A percentile compares a stretch with the other conserved stretches of the same genome.
Conservation (phyloP, 176 grass and related monocot species). For the Oryza rufipogon region DNA sequence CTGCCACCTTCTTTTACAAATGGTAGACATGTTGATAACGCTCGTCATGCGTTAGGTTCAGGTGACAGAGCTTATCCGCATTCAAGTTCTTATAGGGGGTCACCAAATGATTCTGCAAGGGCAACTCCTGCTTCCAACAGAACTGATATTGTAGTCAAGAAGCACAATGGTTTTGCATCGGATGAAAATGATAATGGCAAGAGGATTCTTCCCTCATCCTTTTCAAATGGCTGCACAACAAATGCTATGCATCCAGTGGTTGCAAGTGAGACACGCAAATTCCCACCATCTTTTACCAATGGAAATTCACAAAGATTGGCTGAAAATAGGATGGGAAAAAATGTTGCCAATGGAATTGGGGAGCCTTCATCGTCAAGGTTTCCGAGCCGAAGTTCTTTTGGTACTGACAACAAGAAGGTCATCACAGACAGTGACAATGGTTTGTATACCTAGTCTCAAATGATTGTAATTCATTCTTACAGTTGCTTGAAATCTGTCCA, state of each 20-base stretch:
- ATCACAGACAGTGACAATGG: slow-evolving; percentile 31
- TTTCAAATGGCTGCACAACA: slow-evolving; percentile 38
- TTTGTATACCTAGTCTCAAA: slow-evolving; percentile 31
- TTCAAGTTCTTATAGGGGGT: slow-evolving; percentile 41
- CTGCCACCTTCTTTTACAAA: slow-evolving; percentile 61
- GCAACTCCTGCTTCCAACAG: slow-evolving; percentile 31
- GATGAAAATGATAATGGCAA: slow-evolving; percentile 45
- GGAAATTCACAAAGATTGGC: slow-evolving; percentile 28
- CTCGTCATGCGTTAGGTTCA: slow-evolving; percentile 32
- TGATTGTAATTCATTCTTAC: slow-evolving; percentile 17
- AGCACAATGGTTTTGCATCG: slow-evolving; percentile 16
- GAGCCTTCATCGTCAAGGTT: slow-evolving; percentile 50
- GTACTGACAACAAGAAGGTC: slow-evolving; percentile 16
- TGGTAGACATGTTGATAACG: slow-evolving; percentile 6
- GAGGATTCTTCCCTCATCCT: slow-evolving; percentile 45
- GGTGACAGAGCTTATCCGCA: slow-evolving; percentile 5
- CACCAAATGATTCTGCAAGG: slow-evolving; percentile 29
- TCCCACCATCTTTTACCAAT: slow-evolving; percentile 24
- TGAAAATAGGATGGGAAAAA: slow-evolving; percentile 39
- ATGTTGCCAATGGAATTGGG: slow-evolving; percentile 34
- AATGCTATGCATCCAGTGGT: slow-evolving; percentile 33
- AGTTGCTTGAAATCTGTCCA: neutral
- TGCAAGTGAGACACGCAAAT: slow-evolving; percentile 41
- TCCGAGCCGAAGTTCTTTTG: slow-evolving; percentile 24
- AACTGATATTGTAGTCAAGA: slow-evolving; percentile 30